Conservation (phyloP, 2,329 filamentous ascomycete genomes). For the Aspergillus sp. region DNA sequence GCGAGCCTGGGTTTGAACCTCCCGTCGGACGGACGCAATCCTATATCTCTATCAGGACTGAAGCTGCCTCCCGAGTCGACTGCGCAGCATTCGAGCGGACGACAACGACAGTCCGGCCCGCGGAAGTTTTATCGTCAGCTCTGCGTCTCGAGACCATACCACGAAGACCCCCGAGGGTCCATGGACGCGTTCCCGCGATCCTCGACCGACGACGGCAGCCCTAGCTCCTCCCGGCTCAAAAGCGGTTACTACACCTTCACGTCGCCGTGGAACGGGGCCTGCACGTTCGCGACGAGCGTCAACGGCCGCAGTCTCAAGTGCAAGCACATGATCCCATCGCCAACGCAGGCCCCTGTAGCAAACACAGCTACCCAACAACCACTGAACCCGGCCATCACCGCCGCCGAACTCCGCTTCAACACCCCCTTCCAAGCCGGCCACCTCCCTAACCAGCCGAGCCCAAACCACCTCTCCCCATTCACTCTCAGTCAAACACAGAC, state of each 20-base stretch:
- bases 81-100: slow-evolving; percentile 4
- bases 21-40: slow-evolving; percentile 7
- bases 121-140: slow-evolving; percentile 25
- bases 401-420: slow-evolving; percentile 87
- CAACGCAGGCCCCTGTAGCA: slow-evolving; percentile 12
- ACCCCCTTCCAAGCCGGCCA: slow-evolving; percentile 50
- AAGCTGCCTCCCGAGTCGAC: slow-evolving; percentile 4
- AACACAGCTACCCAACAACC: too few relatives aligned
- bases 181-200: slow-evolving; percentile 10
- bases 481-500: slow-evolving; percentile 11
- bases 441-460: slow-evolving; percentile 17
- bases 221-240: slow-evolving; percentile 21
- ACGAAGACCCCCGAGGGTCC: slow-evolving; percentile 12
- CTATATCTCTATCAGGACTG: slow-evolving; percentile 4
- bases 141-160: slow-evolving; percentile 20
- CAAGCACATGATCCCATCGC: slow-evolving; percentile 54
- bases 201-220: slow-evolving; percentile 12
- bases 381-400: slow-evolving; percentile 36
- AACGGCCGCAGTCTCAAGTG: slow-evolving; percentile 67
- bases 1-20: slow-evolving; percentile 20
- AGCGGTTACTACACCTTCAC: slow-evolving; percentile 59
- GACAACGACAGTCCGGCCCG: slow-evolving; percentile 14
- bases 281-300: slow-evolving; percentile 72
- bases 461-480: slow-evolving; percentile 15
- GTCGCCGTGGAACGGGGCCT: slow-evolving; percentile 79